Evolutionary conservation across 1,139 yeast genomes (phyloP).

Genomic region (Debaryomyces psychrophilus): DNA sequence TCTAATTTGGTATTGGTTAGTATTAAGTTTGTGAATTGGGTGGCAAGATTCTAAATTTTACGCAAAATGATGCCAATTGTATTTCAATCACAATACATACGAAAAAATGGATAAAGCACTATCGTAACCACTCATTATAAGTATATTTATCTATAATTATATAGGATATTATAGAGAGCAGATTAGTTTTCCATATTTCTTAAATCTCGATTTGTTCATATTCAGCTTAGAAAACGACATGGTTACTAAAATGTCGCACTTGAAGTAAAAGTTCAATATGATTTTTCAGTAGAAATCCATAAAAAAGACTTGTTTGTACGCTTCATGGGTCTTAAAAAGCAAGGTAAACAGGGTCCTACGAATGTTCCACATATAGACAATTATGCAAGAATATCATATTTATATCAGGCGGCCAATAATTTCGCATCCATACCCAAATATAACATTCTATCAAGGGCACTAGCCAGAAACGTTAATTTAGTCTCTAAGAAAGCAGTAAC

Average conservation of each 20-base stretch:
- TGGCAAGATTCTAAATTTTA: constrained; percentile 12
- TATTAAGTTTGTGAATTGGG: constrained; percentile 14
- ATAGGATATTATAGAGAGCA: constrained; percentile 2
- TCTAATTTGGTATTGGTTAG: constrained; percentile 43
- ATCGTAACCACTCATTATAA: constrained; percentile 96
- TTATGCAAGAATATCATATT: constrained; percentile 57
- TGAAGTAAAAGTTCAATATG: background rate
- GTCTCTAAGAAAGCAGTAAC: constrained; percentile 67
- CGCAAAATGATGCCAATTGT: constrained; percentile 6
- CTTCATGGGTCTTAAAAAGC: constrained; percentile 17
- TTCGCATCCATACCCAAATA: constrained; percentile 26
- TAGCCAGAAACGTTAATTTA: constrained; percentile 46
- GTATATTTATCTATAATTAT: background rate
- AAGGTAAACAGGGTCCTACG: constrained; percentile 23
- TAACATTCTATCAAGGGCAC: constrained; percentile 50
- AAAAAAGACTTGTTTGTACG: constrained; percentile 9
- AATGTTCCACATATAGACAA: constrained; percentile 59
- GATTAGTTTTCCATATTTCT: background rate
- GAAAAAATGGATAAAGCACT: constrained; percentile 97
- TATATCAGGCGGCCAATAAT: constrained; percentile 53
- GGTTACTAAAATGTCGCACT: constrained; percentile 6
- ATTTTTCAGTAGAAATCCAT: constrained; percentile 11
- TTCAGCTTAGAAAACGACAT: background rate
- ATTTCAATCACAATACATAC: constrained; percentile 48
- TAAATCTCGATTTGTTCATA: constrained; percentile 2